Evolutionary conservation across 371 early-diverging fungal species (phyloP).

Genomic region (Lichtheimia hyalospora): DNA sequence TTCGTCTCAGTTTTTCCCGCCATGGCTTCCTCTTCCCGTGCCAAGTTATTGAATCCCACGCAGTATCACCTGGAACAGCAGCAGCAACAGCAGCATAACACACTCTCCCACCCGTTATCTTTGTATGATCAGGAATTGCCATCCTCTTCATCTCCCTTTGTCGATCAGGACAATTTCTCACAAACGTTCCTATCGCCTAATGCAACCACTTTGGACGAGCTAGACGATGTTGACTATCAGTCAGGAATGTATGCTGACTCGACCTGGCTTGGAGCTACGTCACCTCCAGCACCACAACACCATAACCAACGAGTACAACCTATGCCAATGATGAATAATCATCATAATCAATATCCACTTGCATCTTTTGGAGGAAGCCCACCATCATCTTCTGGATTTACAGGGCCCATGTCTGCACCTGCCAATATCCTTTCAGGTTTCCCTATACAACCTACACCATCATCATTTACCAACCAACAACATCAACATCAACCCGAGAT

Average conservation of each 20-base stretch:
- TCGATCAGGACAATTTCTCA: conserved; percentile 18
- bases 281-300: conserved; percentile 4
- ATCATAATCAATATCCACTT: not conserved
- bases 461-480: not conserved
- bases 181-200: conserved; percentile 20
- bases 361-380: not conserved
- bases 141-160: conserved; percentile 6
- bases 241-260: conserved; percentile 10
- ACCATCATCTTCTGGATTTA: conserved; percentile 11
- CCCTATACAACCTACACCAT: not conserved
- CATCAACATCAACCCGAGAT: conserved; percentile 12
- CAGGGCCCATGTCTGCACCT: conserved; percentile 42
- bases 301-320: conserved; percentile 1
- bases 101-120: not conserved
- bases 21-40: conserved; percentile 1
- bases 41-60: conserved; percentile 18
- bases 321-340: conserved; percentile 1
- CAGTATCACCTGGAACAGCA: conserved; percentile 17
- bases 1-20: no score
- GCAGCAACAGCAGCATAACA: conserved; percentile 2
- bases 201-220: conserved; percentile 13
- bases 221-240: conserved; percentile 24
- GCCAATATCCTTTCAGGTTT: conserved; percentile 27
- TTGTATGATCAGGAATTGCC: not conserved
- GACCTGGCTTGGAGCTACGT: no score